Base-by-base conservation (phyloP, 1,139 yeast species). In the Pneumocystis carinii region DNA sequence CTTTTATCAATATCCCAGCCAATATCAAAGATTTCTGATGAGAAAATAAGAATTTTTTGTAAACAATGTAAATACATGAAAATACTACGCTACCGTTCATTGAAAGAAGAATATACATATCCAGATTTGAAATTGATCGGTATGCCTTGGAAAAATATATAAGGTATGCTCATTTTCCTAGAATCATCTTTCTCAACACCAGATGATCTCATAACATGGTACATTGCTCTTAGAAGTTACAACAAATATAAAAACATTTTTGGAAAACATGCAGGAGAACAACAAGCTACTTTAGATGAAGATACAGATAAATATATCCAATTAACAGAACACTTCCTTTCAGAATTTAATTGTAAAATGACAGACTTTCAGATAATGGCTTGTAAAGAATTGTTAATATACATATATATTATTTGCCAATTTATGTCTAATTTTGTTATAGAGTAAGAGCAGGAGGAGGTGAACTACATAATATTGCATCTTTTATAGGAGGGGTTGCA, bases 401-500 rank as follows among this genome's bases (percentile, higher is more conserved):
- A 55, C 2, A 37, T 42, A 42, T 42, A 2, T 42, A 17, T 12
- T 19, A 35, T 56, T 2, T 37, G 2, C 24, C 10, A 36, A 36
- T 37, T 37, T 56, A n/a, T 17, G 17, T 36, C 59, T 56, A 37
- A 56, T 7, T 56, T 19, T 42, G 7, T 4, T 10, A 8, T 36
- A 66, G 68, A 17, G 62, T 64, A 3, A 73, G 84, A 60, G 70
- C 75, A 10, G 73, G 75, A 3, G 79, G 80, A 2, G 67, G 68
- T 0, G 81, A 79, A 66, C 64, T 82, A 24, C 76, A 79, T 63
- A 80, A 81, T 66, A 77, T 79, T 14, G 73, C 82, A 0, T 73
- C 85, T 0, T 73, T 86, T n/a, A 75, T 87, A 69, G 96, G 95
- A 3, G 96, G 95, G 0, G 75, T 87, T 12, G 87, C 83, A 0